Percentiles rank a stretch among this genome's conserved stretches.
Conservation (phyloP, 495 filamentous ascomycete species). For the Aspergillus affinis region DNA sequence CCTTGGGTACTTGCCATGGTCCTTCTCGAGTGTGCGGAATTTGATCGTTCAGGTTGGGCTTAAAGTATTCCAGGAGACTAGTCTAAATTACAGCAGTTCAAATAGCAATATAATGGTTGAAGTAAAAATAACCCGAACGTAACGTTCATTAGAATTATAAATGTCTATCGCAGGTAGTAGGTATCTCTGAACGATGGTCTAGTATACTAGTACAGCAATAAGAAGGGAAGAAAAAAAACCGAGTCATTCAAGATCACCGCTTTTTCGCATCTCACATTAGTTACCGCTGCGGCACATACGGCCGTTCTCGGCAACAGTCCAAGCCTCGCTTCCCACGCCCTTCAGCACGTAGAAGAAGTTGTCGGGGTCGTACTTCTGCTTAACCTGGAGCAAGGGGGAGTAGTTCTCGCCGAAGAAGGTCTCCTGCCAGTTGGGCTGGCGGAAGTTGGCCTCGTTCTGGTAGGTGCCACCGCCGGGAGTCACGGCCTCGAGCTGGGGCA, state of each 20-base stretch:
- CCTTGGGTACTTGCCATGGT: too few relatives aligned
- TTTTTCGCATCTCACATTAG: neutral
- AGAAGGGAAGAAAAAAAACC: neutral
- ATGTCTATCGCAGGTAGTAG: neutral
- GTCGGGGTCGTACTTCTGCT: constrained; percentile 53
- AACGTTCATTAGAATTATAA: neutral
- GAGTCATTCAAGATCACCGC: too few relatives aligned
- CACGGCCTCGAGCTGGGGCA: constrained; percentile 48
- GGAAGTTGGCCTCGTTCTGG: constrained; percentile 49
- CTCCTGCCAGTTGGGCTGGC: constrained; percentile 51
- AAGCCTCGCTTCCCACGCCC: constrained; percentile 59
- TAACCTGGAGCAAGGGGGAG: constrained; percentile 33
- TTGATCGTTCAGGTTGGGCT: too few relatives aligned
- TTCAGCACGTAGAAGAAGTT: constrained; percentile 60
- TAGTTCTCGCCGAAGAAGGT: constrained; percentile 56
- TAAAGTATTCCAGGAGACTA: too few relatives aligned
- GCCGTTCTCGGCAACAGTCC: constrained; percentile 27
- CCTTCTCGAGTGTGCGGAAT: too few relatives aligned
- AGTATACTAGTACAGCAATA: neutral
- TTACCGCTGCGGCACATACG: constrained; percentile 26
- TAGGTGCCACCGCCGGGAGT: constrained; percentile 37
- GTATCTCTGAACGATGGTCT: neutral
- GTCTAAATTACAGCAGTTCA: too few relatives aligned
- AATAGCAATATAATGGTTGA: too few relatives aligned
- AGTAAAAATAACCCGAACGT: too few relatives aligned